phyloP scores from a whole-genome alignment of 2,329 filamentous ascomycete genomes.

The Calonectria multiphialidica region DNA sequence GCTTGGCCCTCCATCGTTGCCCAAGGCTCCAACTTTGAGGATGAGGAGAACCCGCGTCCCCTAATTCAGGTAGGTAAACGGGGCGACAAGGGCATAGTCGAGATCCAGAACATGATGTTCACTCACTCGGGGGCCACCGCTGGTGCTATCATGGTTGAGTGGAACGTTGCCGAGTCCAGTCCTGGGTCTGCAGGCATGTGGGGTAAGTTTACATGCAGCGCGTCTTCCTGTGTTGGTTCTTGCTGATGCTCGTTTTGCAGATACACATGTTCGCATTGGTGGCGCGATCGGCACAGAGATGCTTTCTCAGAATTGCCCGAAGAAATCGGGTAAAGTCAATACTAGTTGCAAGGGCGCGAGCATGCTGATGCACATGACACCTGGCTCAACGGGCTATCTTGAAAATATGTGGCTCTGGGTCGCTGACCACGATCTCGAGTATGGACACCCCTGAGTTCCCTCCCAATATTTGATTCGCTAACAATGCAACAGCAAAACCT shows the following conservation, averaged over 20 bases:
- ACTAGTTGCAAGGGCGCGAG: slow-evolving; percentile 80
- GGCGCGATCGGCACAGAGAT: slow-evolving; percentile 87
- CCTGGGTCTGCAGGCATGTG: slow-evolving; percentile 84
- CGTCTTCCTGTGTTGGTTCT: no score
- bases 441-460: no score
- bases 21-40: slow-evolving; percentile 78
- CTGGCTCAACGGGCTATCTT: slow-evolving; percentile 76
- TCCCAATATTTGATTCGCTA: background rate
- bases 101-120: slow-evolving; percentile 90
- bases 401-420: slow-evolving; percentile 95
- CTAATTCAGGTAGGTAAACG: slow-evolving; percentile 86
- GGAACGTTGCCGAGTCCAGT: slow-evolving; percentile 80
- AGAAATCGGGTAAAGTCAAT: slow-evolving; percentile 75
- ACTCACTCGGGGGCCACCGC: slow-evolving; percentile 85
- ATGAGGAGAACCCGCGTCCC: slow-evolving; percentile 81
- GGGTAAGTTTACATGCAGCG: background rate
- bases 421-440: slow-evolving; percentile 88
- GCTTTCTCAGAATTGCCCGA: slow-evolving; percentile 82
- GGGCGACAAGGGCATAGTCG: slow-evolving; percentile 82
- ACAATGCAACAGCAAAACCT: slow-evolving; percentile 60
- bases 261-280: slow-evolving; percentile 94
- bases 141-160: slow-evolving; percentile 91
- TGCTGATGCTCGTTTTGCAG: slow-evolving; percentile 60
- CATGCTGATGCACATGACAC: slow-evolving; percentile 74
- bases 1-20: slow-evolving; percentile 93